Percentiles rank a stretch among this genome's conserved stretches.
phyloP scores from a whole-genome alignment of 805 yeast genomes.

The Yamadazyma philogaea region DNA sequence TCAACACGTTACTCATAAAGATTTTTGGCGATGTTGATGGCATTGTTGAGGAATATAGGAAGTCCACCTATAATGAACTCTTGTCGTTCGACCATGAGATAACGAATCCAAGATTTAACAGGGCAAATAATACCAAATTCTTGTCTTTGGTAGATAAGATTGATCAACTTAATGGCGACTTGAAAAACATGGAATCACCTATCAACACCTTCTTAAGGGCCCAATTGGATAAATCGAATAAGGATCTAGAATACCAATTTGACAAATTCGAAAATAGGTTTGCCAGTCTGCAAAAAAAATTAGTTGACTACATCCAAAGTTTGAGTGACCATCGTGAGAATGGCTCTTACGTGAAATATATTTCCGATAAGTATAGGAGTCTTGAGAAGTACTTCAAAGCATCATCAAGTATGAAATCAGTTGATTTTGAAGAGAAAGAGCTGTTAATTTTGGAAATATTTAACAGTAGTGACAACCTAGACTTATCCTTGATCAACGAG shows the following conservation, averaged over 20 bases:
- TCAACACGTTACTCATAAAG: conserved; percentile 28
- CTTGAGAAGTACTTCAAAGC: conserved; percentile 35
- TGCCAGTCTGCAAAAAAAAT: conserved; percentile 34
- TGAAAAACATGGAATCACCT: conserved; percentile 12
- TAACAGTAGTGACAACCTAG: conserved; percentile 38
- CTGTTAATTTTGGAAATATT: conserved; percentile 29
- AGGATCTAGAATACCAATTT: conserved; percentile 35
- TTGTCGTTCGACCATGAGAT: conserved; percentile 36
- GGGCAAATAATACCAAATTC: conserved; percentile 28
- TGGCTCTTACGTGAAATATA: conserved; percentile 37
- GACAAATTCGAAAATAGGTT: conserved; percentile 36
- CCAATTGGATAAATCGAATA: conserved; percentile 29
- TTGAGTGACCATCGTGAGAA: conserved; percentile 28
- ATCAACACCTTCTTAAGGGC: conserved; percentile 34
- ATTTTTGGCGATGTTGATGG: conserved; percentile 32
- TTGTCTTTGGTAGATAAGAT: conserved; percentile 38
- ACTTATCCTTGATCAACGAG: conserved; percentile 40
- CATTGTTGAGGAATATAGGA: conserved; percentile 33
- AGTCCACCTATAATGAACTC: conserved; percentile 33
- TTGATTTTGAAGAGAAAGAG: conserved; percentile 26
- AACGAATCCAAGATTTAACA: conserved; percentile 16
- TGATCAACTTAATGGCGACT: conserved; percentile 29
- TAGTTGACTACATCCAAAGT: conserved; percentile 33
- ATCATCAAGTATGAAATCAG: conserved; percentile 21
- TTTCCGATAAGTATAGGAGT: conserved; percentile 36